Conservation (phyloP, 768 basidiomycete species). For the Psilocybe azurescens region DNA sequence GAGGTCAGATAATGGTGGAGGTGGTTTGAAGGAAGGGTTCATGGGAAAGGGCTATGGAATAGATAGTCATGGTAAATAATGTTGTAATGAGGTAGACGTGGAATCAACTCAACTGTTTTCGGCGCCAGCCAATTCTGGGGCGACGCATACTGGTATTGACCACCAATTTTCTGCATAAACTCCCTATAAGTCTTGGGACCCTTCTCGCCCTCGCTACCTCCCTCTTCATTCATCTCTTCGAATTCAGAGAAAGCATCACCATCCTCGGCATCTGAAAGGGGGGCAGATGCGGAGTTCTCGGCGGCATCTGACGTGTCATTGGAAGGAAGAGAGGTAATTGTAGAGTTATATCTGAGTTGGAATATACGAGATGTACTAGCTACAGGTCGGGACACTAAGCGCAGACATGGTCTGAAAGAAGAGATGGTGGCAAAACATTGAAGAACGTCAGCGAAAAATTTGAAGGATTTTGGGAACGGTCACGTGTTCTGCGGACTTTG, state of each 20-base stretch:
- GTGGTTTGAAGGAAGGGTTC: conserved; percentile 85
- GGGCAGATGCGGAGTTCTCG: conserved; percentile 13
- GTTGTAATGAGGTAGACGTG: conserved; percentile 1
- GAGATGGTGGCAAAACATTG: conserved; percentile 36
- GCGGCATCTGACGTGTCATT: conserved; percentile 27
- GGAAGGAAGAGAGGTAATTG: conserved; percentile 29
- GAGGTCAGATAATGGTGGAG: conserved; percentile 71
- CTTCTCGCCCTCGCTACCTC: conserved; percentile 12
- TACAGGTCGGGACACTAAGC: conserved; percentile 23
- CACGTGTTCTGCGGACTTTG: conserved; percentile 32
- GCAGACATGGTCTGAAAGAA: conserved; percentile 35
- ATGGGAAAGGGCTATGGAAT: conserved; percentile 79
- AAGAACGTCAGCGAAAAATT: conserved; percentile 30
- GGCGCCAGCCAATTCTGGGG: conserved; percentile 68
- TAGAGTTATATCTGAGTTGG: conserved; percentile 24
- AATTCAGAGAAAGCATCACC: background rate
- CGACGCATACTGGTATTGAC: conserved; percentile 45
- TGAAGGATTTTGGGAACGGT: conserved; percentile 31
- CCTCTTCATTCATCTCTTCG: conserved; percentile 8
- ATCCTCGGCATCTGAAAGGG: no score
- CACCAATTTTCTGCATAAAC: conserved; percentile 49
- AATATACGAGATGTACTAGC: conserved; percentile 18
- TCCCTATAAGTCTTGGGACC: conserved; percentile 37
- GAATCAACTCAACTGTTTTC: conserved; percentile 53
- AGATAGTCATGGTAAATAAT: conserved; percentile 6